Percentiles rank a stretch among this genome's conserved stretches.
Evolutionary conservation across 108 stramenopile genomes (phyloP).

Genomic region (Discostella pseudostelligera): DNA sequence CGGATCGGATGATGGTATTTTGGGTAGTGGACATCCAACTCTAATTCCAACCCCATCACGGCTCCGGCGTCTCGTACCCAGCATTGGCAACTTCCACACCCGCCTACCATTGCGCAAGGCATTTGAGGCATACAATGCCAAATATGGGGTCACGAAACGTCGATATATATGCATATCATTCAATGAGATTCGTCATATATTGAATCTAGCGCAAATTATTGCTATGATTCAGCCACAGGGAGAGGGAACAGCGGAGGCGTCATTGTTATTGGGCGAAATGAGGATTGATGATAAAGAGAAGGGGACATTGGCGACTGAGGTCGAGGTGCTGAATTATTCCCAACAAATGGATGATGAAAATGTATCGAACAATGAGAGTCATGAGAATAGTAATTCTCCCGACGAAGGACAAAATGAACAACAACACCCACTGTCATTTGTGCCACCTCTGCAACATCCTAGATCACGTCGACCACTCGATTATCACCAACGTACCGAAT

Average conservation of each 20-base stretch:
- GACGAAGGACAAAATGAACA: neutral
- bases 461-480: neutral
- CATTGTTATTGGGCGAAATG: neutral
- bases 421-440: neutral
- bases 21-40: neutral
- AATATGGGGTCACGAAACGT: conserved; percentile 77
- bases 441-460: neutral
- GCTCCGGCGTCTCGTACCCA: conserved; percentile 80
- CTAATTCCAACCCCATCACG: conserved; percentile 35
- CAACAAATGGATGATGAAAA: too few relatives aligned
- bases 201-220: conserved; percentile 91
- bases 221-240: conserved; percentile 54
- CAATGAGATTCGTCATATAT: conserved; percentile 91
- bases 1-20: neutral
- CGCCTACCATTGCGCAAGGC: conserved; percentile 76
- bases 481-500: conserved; percentile 27
- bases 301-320: too few relatives aligned
- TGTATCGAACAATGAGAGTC: too few relatives aligned
- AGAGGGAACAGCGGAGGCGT: neutral
- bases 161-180: conserved; percentile 84
- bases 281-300: conserved; percentile 1
- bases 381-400: neutral
- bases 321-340: too few relatives aligned
- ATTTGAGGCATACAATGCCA: conserved; percentile 82
- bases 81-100: conserved; percentile 87